These are phyloP conservation scores for Pulveroboletus sp. DNA, from an alignment of 768 basidiomycete genomes.

Conservation along the genomic window DNA sequence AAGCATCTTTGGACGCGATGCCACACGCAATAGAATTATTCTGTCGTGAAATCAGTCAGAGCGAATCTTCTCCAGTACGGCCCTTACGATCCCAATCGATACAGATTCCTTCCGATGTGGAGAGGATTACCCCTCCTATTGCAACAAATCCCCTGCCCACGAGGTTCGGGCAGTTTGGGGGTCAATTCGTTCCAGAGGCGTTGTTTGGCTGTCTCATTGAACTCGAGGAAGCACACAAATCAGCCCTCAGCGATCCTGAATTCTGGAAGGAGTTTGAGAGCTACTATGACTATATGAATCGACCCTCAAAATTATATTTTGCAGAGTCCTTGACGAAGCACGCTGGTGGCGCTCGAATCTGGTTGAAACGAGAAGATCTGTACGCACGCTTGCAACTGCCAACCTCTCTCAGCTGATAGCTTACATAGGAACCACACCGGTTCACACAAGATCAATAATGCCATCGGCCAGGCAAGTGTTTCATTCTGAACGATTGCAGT, in stretches of 20 bases:
- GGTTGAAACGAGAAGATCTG: conserved; percentile 96
- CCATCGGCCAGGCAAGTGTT: conserved; percentile 80
- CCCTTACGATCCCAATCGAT: neutral
- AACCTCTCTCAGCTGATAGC: conserved; percentile 1
- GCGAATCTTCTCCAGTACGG: conserved; percentile 27
- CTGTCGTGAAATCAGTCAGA: conserved; percentile 62
- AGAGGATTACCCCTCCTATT: conserved; percentile 21
- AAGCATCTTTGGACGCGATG: conserved; percentile 45
- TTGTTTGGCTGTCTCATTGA: conserved; percentile 90
- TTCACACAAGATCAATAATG: conserved; percentile 99
- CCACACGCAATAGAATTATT: conserved; percentile 60
- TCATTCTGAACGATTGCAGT: neutral
- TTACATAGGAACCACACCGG: conserved; percentile 88
- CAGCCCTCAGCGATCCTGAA: conserved; percentile 79
- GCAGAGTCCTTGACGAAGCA: conserved; percentile 88
- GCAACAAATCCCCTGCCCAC: conserved; percentile 56
- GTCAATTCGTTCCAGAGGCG: conserved; percentile 95
- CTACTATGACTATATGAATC: conserved; percentile 90
- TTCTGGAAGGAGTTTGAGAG: conserved; percentile 91
- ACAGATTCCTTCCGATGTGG: conserved; percentile 1
- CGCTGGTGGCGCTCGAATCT: conserved; percentile 91
- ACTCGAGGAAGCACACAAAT: conserved; percentile 85
- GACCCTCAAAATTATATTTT: conserved; percentile 87
- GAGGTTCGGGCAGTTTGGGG: conserved; percentile 93
- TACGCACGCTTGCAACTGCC: conserved; percentile 31